Evolutionary conservation across 2,329 filamentous ascomycete genomes (phyloP), one percentile per base, ranked within the genome.

Genomic region (Colletotrichum karsti): DNA sequence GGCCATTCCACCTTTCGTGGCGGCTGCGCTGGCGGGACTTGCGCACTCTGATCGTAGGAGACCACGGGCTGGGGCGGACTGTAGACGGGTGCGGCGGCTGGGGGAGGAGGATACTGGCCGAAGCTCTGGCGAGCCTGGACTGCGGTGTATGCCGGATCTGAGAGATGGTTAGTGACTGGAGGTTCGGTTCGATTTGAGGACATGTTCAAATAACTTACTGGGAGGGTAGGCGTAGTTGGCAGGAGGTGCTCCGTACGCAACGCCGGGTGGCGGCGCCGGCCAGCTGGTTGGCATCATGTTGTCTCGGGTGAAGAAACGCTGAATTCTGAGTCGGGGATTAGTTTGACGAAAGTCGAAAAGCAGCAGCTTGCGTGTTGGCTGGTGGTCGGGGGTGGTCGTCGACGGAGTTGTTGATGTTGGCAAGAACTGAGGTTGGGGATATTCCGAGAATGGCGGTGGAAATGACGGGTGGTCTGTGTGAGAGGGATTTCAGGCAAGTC

Each of bases 1-100:
- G 94, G 91, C 91, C 94, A 98, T 73, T 92, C 89, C 74, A 92
- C 90, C 82, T 92, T 93, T 76, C 85, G 81, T 70, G 81, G 77
- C 24, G 78, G 73, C 67, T 77, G 73, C 48, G 75, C 70, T 69
- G 73, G 72, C 71, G 65, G 37, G 12, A 42, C 37, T 26, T 35
- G 35, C 18, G 26, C 46, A 20, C 12, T 64, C 13, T 64, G 42
- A 30, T 67, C 59, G 33, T 22, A 63, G 42, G 76, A 44, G 41
- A 39, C 66, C 33, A 61, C 24, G 18, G 72, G 66, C 65, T 72
- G 72, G 65, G 75, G 69, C 65, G 72, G 65, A 70, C 75, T 67
- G 56, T 66, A 67, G 55, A 48, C 39, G 41, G 63, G 51, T 18
- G 24, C 39, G 18, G 58, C 28, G 53, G 63, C 39, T 39, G 78